Conservation (phyloP, 2,329 filamentous ascomycete species). For the Pseudocercospora crystallina region DNA sequence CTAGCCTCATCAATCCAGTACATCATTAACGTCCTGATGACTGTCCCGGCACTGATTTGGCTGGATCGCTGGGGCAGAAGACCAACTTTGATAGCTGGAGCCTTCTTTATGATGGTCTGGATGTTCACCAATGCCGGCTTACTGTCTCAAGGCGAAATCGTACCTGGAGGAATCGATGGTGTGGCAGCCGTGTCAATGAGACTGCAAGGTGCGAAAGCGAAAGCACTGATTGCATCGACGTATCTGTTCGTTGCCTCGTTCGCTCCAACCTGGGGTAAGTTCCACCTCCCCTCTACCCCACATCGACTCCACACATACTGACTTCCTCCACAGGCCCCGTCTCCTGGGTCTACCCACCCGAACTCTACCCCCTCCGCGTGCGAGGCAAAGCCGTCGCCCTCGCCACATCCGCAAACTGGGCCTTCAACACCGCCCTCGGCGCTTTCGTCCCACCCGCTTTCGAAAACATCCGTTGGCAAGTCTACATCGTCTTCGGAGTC, state of each 20-base stretch:
- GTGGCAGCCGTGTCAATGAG: constrained; percentile 44
- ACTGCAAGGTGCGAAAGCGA: constrained; percentile 41
- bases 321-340: constrained; percentile 40
- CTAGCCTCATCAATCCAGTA: constrained; percentile 70
- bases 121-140: constrained; percentile 64
- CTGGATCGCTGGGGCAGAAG: constrained; percentile 76
- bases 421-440: constrained; percentile 57
- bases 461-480: constrained; percentile 55
- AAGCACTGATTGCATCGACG: constrained; percentile 64
- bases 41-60: constrained; percentile 70
- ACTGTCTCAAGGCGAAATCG: constrained; percentile 55
- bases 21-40: constrained; percentile 77
- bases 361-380: constrained; percentile 62
- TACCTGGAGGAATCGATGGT: constrained; percentile 38
- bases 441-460: constrained; percentile 60
- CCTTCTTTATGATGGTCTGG: constrained; percentile 62
- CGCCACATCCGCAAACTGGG: constrained; percentile 62
- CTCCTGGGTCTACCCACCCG: constrained; percentile 51
- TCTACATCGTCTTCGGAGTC: constrained; percentile 73
- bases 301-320: no score
- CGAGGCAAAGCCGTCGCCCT: constrained; percentile 65
- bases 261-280: constrained; percentile 60
- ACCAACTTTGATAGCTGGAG: constrained; percentile 62
- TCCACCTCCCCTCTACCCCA: no score
- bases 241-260: constrained; percentile 72